Evolutionary conservation across 2,329 filamentous ascomycete genomes (phyloP).

Genomic region (Pseudopyricularia javanii): DNA sequence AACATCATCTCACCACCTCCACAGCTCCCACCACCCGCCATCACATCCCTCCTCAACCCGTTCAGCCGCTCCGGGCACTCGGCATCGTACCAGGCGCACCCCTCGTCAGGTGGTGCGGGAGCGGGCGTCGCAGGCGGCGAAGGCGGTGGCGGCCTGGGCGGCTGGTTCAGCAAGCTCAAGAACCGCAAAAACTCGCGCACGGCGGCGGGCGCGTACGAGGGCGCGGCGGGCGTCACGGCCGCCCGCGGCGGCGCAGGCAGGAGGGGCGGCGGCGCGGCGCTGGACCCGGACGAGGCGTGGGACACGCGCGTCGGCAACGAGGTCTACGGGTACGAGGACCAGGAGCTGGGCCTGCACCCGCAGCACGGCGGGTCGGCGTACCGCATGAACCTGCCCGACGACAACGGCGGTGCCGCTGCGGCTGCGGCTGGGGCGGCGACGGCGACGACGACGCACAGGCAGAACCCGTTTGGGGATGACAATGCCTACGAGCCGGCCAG

Average conservation of each 20-base stretch:
- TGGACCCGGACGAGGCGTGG: constrained; percentile 81
- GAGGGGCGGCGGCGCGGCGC: constrained; percentile 42
- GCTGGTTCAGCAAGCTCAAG: constrained; percentile 59
- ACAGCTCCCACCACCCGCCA: constrained; percentile 5
- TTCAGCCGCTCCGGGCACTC: constrained; percentile 42
- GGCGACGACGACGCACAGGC: not conserved
- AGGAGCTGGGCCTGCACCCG: constrained; percentile 49
- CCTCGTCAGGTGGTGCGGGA: too few species aligned
- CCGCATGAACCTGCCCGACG: constrained; percentile 33
- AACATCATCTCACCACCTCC: constrained; percentile 1
- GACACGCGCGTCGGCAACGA: constrained; percentile 68
- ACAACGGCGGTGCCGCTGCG: constrained; percentile 10
- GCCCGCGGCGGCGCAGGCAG: constrained; percentile 6
- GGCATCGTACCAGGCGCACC: constrained; percentile 29
- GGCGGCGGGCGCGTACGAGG: constrained; percentile 61
- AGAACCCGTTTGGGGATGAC: constrained; percentile 2
- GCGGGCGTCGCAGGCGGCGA: too few species aligned
- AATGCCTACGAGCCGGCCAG: constrained; percentile 17
- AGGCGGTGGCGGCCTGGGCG: constrained; percentile 53
- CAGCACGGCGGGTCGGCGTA: constrained; percentile 29
- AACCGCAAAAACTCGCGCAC: constrained; percentile 49
- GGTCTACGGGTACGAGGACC: constrained; percentile 60
- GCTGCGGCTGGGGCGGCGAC: constrained; percentile 1
- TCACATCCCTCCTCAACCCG: constrained; percentile 25
- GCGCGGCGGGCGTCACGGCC: constrained; percentile 25